phyloP scores from a whole-genome alignment of 176 grass and related monocot species.

The Areca catechu region DNA sequence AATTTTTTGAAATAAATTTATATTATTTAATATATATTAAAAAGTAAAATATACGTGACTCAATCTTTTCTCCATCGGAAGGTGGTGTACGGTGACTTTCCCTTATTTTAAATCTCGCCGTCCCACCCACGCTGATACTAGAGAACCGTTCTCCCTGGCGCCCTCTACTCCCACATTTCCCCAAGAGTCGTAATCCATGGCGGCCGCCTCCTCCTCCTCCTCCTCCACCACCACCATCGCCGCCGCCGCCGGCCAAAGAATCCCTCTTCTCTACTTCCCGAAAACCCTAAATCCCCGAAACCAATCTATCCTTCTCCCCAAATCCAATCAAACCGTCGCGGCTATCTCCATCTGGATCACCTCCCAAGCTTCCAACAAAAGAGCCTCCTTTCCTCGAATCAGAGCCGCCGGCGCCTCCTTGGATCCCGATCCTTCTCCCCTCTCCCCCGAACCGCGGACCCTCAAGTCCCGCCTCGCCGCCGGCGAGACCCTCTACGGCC shows the following conservation, averaged over 20 bases:
- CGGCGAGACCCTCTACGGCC: constrained; percentile 65
- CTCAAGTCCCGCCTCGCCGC: constrained; percentile 66
- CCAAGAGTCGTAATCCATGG: neutral
- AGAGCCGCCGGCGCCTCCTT: constrained; percentile 16
- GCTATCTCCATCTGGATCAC: neutral
- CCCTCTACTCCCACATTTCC: too few relatives aligned
- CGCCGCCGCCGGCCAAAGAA: neutral
- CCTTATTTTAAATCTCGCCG: too few relatives aligned
- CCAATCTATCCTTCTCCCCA: constrained; percentile 2
- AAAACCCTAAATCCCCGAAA: constrained; percentile 3
- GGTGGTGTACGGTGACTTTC: too few relatives aligned
- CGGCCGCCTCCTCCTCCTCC: neutral
- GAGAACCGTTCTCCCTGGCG: too few relatives aligned
- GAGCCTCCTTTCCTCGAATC: constrained; percentile 8
- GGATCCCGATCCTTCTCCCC: constrained; percentile 17
- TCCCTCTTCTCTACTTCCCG: constrained; percentile 12
- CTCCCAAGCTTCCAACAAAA: too few relatives aligned
- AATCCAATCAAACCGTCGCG: constrained; percentile 12
- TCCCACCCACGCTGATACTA: too few relatives aligned
- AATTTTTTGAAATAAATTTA: too few relatives aligned
- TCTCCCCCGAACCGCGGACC: constrained; percentile 12
- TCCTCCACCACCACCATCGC: neutral
- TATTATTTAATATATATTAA: too few relatives aligned
- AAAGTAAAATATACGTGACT: too few relatives aligned
- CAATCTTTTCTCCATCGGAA: too few relatives aligned